Conservation (phyloP, 805 yeast species). For the Zygoascus bituminiphila region DNA sequence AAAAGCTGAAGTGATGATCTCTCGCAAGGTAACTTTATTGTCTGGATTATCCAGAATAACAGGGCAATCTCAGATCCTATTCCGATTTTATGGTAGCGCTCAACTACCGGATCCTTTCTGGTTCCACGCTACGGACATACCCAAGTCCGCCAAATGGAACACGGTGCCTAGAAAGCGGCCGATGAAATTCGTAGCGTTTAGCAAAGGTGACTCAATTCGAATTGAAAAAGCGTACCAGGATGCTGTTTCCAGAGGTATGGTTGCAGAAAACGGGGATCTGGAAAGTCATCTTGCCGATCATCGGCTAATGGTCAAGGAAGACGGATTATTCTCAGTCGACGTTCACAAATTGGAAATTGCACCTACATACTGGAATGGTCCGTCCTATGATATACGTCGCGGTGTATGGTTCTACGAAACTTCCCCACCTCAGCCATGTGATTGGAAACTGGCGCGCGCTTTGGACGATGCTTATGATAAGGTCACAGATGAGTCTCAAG, state of each 20-base stretch:
- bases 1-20: no score
- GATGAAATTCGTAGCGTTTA: conserved; percentile 57
- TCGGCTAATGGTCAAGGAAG: conserved; percentile 66
- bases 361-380: conserved; percentile 88
- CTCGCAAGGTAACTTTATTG: no score
- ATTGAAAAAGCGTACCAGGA: conserved; percentile 46
- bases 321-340: conserved; percentile 67
- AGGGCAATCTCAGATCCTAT: no score
- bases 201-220: conserved; percentile 49
- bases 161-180: conserved; percentile 37
- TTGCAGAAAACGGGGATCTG: not conserved
- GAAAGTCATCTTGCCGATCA: not conserved
- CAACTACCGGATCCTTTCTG: conserved; percentile 38
- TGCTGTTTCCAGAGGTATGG: conserved; percentile 4
- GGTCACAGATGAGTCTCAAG: not conserved
- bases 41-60: no score
- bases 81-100: no score
- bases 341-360: conserved; percentile 42
- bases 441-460: not conserved
- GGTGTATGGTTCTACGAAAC: conserved; percentile 69
- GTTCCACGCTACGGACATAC: conserved; percentile 81
- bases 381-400: conserved; percentile 70
- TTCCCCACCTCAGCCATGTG: not conserved
- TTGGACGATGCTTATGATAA: not conserved
- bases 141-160: conserved; percentile 58